These are phyloP conservation scores for Lentinula sp. DNA, from an alignment of 768 basidiomycete species.

Conservation along the genomic window DNA sequence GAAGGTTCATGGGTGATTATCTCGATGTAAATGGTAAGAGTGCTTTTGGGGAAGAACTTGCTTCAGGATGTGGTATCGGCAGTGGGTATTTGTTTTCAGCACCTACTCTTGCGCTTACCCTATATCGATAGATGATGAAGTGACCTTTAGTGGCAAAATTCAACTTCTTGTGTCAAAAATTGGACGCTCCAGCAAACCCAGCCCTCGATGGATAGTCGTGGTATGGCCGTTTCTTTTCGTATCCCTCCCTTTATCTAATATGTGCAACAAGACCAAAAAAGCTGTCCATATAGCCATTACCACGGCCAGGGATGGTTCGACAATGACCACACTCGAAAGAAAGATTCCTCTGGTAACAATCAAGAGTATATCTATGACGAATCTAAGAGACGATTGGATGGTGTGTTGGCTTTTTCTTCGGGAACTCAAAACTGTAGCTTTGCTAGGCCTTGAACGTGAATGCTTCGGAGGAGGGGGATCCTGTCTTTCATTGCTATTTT, in stretches of 20 bases:
- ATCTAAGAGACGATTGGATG: conserved; percentile 91
- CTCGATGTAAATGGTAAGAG: conserved; percentile 82
- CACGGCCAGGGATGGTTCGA: conserved; percentile 54
- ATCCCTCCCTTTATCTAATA: background rate
- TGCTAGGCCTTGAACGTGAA: conserved; percentile 70
- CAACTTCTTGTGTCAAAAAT: conserved; percentile 84
- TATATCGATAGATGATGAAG: conserved; percentile 52
- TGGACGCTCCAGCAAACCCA: conserved; percentile 83
- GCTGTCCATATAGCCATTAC: conserved; percentile 75
- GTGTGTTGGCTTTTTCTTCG: conserved; percentile 27
- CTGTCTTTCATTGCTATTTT: conserved; percentile 84
- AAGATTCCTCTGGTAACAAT: conserved; percentile 90
- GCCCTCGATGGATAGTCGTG: conserved; percentile 84
- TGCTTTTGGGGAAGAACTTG: conserved; percentile 71
- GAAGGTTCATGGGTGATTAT: conserved; percentile 96
- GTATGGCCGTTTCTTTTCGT: conserved; percentile 41
- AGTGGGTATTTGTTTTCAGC: conserved; percentile 37
- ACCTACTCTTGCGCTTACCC: background rate
- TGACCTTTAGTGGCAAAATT: conserved; percentile 76
- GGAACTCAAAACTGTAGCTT: background rate
- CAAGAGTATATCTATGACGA: conserved; percentile 81
- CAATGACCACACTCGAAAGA: conserved; percentile 62
- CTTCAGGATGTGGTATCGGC: conserved; percentile 64
- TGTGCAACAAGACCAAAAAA: conserved; percentile 60
- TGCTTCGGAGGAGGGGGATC: conserved; percentile 89